Conservation (phyloP, 176 grass and related monocot species). For the Poa pratensis region DNA sequence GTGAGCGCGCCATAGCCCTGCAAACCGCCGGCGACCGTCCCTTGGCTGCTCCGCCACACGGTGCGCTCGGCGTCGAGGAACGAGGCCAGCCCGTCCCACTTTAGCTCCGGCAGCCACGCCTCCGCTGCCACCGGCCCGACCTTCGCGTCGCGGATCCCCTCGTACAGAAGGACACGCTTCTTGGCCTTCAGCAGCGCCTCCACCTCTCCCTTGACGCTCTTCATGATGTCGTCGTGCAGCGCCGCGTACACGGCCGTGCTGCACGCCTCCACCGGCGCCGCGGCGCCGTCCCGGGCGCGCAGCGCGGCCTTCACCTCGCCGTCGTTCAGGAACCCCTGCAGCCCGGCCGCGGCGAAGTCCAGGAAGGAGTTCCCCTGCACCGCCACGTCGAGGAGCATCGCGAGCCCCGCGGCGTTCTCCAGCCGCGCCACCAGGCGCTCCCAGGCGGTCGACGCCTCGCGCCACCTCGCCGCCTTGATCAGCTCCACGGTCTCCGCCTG, state of each 20-base stretch:
- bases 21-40: slow-evolving; percentile 48
- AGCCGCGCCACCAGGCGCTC: background rate
- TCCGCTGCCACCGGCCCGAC: slow-evolving; percentile 56
- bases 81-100: slow-evolving; percentile 54
- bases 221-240: slow-evolving; percentile 67
- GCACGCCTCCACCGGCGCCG: slow-evolving; percentile 49
- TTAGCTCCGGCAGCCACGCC: slow-evolving; percentile 67
- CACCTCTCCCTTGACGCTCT: slow-evolving; percentile 60
- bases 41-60: slow-evolving; percentile 55
- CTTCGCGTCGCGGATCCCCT: slow-evolving; percentile 29
- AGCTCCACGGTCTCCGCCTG: slow-evolving; percentile 35
- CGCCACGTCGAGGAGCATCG: slow-evolving; percentile 47
- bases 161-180: slow-evolving; percentile 44
- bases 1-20: slow-evolving; percentile 45
- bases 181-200: slow-evolving; percentile 50
- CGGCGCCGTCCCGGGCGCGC: slow-evolving; percentile 27
- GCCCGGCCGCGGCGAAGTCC: slow-evolving; percentile 5
- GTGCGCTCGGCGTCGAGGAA: slow-evolving; percentile 63
- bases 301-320: slow-evolving; percentile 58
- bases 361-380: slow-evolving; percentile 43
- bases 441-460: slow-evolving; percentile 30
- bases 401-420: slow-evolving; percentile 36
- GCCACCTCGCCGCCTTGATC: slow-evolving; percentile 33
- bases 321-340: slow-evolving; percentile 46
- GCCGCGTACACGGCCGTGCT: slow-evolving; percentile 29